A percentile compares a stretch with the other conserved stretches of the same genome.
Evolutionary conservation across 2,329 filamentous ascomycete genomes (phyloP).

Genomic region (Incumbomyces delicatus): DNA sequence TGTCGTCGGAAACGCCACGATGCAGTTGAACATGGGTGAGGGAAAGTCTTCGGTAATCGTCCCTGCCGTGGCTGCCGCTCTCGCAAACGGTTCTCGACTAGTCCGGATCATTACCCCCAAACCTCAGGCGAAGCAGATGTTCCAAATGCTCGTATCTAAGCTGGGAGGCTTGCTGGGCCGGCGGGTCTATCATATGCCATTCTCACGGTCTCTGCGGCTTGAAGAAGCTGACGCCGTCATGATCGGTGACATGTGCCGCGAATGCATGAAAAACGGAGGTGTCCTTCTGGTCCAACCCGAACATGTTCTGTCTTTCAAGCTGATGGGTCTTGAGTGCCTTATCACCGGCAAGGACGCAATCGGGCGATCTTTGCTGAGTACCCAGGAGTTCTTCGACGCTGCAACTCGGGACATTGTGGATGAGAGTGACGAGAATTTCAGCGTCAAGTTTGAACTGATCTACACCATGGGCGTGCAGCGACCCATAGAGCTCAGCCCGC

Average conservation of each 20-base stretch:
- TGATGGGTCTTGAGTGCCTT: slow-evolving; percentile 48
- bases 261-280: slow-evolving; percentile 44
- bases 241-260: slow-evolving; percentile 26
- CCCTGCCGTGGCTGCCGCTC: slow-evolving; percentile 48
- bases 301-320: slow-evolving; percentile 53
- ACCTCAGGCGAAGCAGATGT: slow-evolving; percentile 52
- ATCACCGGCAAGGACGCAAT: slow-evolving; percentile 23
- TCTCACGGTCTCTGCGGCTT: no score
- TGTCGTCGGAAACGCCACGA: slow-evolving; percentile 41
- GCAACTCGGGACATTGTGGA: slow-evolving; percentile 50
- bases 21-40: slow-evolving; percentile 64
- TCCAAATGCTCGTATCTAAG: slow-evolving; percentile 42
- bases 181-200: slow-evolving; percentile 23
- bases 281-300: slow-evolving; percentile 55
- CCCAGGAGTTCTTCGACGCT: slow-evolving; percentile 37
- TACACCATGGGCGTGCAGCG: slow-evolving; percentile 47
- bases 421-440: slow-evolving; percentile 57
- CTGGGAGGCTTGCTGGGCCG: slow-evolving; percentile 38
- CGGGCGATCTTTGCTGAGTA: slow-evolving; percentile 30
- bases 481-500: background rate
- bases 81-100: slow-evolving; percentile 44
- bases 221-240: no score
- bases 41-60: slow-evolving; percentile 62
- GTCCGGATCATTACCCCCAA: slow-evolving; percentile 53
- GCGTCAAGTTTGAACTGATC: slow-evolving; percentile 50